These are phyloP conservation scores for Botryotinia globosa DNA, from an alignment of 2,329 filamentous ascomycete genomes.

Conservation along the genomic window DNA sequence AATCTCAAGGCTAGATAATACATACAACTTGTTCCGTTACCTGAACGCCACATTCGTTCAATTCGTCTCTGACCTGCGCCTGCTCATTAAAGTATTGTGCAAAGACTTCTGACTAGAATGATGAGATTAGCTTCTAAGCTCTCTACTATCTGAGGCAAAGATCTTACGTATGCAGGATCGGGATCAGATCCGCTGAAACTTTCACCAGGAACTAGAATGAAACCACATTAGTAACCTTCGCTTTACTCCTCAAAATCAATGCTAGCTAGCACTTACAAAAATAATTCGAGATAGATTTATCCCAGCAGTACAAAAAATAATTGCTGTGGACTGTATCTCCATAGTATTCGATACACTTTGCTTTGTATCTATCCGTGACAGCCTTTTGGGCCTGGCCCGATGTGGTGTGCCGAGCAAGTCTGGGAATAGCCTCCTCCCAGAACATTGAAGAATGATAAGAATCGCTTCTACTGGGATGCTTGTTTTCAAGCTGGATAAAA, in stretches of 20 bases:
- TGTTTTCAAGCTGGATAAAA: not conserved
- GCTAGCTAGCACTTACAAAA: not conserved
- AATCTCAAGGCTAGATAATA: not conserved
- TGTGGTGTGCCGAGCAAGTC: not conserved
- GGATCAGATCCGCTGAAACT: not conserved
- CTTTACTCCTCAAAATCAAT: no score
- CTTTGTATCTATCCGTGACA: not conserved
- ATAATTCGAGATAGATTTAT: not conserved
- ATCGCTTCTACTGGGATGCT: not conserved
- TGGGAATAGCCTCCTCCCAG: not conserved
- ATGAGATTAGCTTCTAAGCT: not conserved
- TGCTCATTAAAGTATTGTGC: not conserved
- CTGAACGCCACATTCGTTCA: not conserved
- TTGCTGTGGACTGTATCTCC: rapidly evolving
- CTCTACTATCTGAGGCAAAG: no score
- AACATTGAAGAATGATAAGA: not conserved
- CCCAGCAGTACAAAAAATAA: not conserved
- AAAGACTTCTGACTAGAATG: not conserved
- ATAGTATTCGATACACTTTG: not conserved
- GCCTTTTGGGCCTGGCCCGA: not conserved
- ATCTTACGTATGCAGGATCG: not conserved
- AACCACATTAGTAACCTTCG: not conserved
- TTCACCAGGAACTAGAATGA: not conserved
- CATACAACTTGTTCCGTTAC: not conserved
- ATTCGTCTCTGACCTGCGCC: not conserved